phyloP scores from a whole-genome alignment of 139 green algal species.

The Chlorella sorokiniana region DNA sequence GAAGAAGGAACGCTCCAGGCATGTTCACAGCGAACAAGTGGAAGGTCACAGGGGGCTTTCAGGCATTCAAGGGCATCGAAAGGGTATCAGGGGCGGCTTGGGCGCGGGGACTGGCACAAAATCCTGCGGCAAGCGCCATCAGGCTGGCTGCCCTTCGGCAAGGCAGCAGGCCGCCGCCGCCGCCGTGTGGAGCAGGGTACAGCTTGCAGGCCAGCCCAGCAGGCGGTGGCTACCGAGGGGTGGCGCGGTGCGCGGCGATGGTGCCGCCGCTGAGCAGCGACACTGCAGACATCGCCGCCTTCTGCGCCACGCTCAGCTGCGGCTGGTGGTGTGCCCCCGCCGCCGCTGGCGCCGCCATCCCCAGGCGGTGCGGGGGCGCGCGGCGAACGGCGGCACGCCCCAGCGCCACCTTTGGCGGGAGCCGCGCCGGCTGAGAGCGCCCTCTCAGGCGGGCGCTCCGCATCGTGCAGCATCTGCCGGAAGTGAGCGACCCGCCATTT shows the following conservation, averaged over 20 bases:
- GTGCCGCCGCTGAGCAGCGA: slow-evolving; percentile 1
- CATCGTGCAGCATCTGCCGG: slow-evolving; percentile 20
- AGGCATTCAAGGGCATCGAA: no score
- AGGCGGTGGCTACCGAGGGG: not conserved
- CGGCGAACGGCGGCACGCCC: no score
- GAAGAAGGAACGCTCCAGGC: no score
- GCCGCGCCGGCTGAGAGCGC: not conserved
- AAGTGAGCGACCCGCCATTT: no score
- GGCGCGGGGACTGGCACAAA: no score
- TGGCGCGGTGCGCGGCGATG: slow-evolving; percentile 10
- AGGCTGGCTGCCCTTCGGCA: not conserved
- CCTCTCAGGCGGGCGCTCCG: not conserved
- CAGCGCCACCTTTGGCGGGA: not conserved
- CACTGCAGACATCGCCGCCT: slow-evolving; percentile 12
- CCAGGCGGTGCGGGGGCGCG: not conserved
- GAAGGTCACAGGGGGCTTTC: no score
- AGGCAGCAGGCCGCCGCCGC: no score
- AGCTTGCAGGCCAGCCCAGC: no score
- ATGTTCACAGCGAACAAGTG: no score
- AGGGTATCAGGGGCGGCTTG: no score
- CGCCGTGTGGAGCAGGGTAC: no score
- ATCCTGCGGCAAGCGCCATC: no score
- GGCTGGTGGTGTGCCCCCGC: slow-evolving; percentile 1
- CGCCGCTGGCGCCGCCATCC: not conserved
- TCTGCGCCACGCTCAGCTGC: slow-evolving; percentile 8